Percentiles rank a stretch among this genome's conserved stretches.
phyloP scores from a whole-genome alignment of 805 yeast species.

The Suhomyces emberorum region DNA sequence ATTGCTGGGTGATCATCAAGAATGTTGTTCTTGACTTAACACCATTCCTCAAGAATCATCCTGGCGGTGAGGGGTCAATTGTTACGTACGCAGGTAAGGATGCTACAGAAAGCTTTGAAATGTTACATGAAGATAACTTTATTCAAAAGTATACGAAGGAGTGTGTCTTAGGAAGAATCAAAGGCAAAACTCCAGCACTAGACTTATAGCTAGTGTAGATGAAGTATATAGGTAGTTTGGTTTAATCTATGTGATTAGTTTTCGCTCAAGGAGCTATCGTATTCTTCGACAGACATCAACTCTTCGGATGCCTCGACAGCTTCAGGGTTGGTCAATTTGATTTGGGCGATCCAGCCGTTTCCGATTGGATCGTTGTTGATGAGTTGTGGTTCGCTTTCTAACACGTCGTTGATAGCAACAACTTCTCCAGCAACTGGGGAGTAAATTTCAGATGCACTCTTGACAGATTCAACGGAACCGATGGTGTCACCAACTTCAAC shows the following conservation, averaged over 20 bases:
- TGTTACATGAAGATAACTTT: conserved; percentile 57
- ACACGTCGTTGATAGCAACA: conserved; percentile 61
- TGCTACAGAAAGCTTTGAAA: conserved; percentile 48
- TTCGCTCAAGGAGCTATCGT: conserved; percentile 56
- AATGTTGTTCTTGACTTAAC: conserved; percentile 50
- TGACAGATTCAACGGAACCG: conserved; percentile 93
- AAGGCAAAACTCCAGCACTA: conserved; percentile 44
- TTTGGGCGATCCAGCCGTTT: conserved; percentile 86
- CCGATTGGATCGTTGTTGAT: conserved; percentile 91
- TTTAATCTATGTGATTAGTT: conserved; percentile 10
- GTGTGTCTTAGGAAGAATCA: conserved; percentile 50
- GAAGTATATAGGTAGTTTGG: not conserved
- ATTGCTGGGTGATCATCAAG: conserved; percentile 55
- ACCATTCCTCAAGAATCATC: conserved; percentile 44
- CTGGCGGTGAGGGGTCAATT: conserved; percentile 53
- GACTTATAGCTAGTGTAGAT: conserved; percentile 15
- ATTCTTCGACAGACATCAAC: conserved; percentile 53
- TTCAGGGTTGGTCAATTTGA: conserved; percentile 50
- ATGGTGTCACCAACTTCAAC: conserved; percentile 74
- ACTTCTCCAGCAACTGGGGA: conserved; percentile 81
- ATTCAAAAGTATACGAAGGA: conserved; percentile 46
- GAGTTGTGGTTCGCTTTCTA: conserved; percentile 70
- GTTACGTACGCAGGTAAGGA: conserved; percentile 46
- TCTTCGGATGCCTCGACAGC: conserved; percentile 36
- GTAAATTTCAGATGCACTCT: conserved; percentile 90